Percentiles rank a stretch among this genome's conserved stretches.
These are phyloP conservation scores for Solanum medicagineum DNA, from an alignment of 257 asterid species.

Conservation along the genomic window DNA sequence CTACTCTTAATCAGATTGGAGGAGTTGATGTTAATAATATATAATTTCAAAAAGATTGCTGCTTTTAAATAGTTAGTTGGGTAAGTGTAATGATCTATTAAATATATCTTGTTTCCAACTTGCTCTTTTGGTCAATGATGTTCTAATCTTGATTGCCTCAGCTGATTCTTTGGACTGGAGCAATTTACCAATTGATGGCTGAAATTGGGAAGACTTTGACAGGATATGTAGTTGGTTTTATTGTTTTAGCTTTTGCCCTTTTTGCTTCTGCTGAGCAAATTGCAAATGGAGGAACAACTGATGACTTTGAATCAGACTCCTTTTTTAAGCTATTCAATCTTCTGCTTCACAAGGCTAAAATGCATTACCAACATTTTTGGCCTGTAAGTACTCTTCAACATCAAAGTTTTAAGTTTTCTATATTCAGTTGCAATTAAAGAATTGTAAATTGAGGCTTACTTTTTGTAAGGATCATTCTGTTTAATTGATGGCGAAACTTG, in stretches of 20 bases:
- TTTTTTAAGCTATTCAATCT: conserved; percentile 12
- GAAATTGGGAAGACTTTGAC: conserved; percentile 16
- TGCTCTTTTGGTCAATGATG: background rate
- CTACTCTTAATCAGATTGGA: background rate
- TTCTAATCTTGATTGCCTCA: background rate
- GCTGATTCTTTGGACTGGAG: background rate
- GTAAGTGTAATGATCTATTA: background rate
- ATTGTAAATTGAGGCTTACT: background rate
- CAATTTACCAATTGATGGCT: conserved; percentile 28
- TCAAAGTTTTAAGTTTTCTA: background rate
- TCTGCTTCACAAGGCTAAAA: conserved; percentile 9
- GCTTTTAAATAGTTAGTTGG: background rate
- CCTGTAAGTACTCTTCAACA: conserved; percentile 28
- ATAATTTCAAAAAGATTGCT: background rate
- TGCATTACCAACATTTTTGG: conserved; percentile 31
- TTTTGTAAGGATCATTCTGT: background rate
- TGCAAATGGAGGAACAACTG: conserved; percentile 13
- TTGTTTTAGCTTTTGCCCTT: conserved; percentile 19
- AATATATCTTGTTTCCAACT: background rate
- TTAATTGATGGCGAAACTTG: background rate
- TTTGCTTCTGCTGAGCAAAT: conserved; percentile 22
- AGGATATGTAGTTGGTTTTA: conserved; percentile 3
- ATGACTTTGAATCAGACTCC: conserved; percentile 10
- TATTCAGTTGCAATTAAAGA: background rate
- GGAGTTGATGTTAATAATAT: background rate